Percentiles rank a stretch among this genome's conserved stretches.
Conservation (phyloP, 2,329 filamentous ascomycete genomes). For the Dothidotthia symphoricarpi region DNA sequence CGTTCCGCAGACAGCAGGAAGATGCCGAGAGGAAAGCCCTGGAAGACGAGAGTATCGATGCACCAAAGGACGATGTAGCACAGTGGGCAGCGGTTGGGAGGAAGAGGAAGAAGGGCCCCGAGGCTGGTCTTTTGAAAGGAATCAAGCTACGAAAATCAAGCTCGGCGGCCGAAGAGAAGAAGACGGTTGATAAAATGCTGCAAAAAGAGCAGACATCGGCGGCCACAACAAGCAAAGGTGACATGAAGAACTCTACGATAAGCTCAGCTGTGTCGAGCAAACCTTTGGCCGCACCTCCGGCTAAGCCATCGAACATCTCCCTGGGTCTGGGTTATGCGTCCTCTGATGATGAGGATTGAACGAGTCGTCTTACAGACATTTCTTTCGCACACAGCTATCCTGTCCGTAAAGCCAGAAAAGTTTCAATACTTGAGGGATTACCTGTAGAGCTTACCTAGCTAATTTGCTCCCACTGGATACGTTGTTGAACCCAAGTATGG, state of each 20-base stretch:
- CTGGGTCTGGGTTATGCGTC: slow-evolving; percentile 46
- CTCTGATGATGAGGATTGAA: slow-evolving; percentile 46
- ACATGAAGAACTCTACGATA: neutral
- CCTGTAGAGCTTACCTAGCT: too few relatives aligned
- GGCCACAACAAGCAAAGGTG: too few relatives aligned
- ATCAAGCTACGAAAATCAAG: slow-evolving; percentile 47
- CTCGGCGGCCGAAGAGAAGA: slow-evolving; percentile 15
- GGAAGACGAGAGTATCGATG: slow-evolving; percentile 40
- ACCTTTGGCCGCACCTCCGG: slow-evolving; percentile 12
- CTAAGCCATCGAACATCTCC: slow-evolving; percentile 17
- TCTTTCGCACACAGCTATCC: too few relatives aligned
- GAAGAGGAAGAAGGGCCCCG: slow-evolving; percentile 53
- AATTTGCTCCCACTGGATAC: too few relatives aligned
- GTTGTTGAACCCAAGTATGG: too few relatives aligned
- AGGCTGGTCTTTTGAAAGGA: slow-evolving; percentile 40
- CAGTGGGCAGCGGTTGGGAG: slow-evolving; percentile 52
- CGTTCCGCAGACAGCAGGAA: slow-evolving; percentile 59
- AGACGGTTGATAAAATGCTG: neutral
- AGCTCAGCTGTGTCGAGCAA: slow-evolving; percentile 1
- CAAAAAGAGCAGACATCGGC: neutral
- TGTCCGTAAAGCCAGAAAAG: too few relatives aligned
- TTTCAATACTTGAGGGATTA: too few relatives aligned
- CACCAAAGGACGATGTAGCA: slow-evolving; percentile 43
- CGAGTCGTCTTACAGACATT: too few relatives aligned
- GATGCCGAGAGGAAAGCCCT: slow-evolving; percentile 54